Percentiles rank a stretch among this genome's conserved stretches.
These are phyloP conservation scores for Onygenales sp. DNA, from an alignment of 2,329 filamentous ascomycete species.

Conservation along the genomic window DNA sequence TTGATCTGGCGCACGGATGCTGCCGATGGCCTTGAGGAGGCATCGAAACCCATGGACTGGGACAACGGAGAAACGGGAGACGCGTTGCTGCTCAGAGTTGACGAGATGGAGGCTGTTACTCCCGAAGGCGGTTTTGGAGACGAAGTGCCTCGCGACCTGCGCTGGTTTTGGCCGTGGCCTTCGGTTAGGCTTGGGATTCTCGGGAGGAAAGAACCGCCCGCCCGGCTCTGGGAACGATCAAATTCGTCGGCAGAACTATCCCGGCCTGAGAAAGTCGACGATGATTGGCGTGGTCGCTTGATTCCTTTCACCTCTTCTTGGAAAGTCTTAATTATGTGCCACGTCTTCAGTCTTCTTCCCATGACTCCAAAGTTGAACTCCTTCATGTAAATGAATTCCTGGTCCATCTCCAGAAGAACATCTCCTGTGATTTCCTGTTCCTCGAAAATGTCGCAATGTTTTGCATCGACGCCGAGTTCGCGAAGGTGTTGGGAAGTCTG, in stretches of 20 bases:
- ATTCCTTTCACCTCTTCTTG: slow-evolving; percentile 73
- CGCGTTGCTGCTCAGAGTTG: slow-evolving; percentile 24
- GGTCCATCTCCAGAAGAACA: slow-evolving; percentile 87
- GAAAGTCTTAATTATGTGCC: slow-evolving; percentile 89
- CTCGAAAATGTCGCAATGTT: slow-evolving; percentile 86
- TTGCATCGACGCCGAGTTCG: slow-evolving; percentile 71
- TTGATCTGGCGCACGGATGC: slow-evolving; percentile 74
- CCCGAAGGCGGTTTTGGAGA: slow-evolving; percentile 6
- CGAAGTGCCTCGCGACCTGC: slow-evolving; percentile 7
- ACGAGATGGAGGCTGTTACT: slow-evolving; percentile 20
- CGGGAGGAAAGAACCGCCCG: slow-evolving; percentile 31
- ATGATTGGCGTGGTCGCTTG: slow-evolving; percentile 33
- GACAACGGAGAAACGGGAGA: slow-evolving; percentile 37
- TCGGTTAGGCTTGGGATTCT: slow-evolving; percentile 33
- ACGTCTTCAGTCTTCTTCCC: slow-evolving; percentile 79
- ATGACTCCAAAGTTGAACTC: slow-evolving; percentile 90
- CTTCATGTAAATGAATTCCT: slow-evolving; percentile 89
- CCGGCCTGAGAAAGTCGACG: slow-evolving; percentile 32
- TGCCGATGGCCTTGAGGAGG: slow-evolving; percentile 56
- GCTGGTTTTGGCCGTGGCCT: slow-evolving; percentile 1
- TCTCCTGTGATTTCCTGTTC: slow-evolving; percentile 96
- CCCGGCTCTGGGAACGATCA: slow-evolving; percentile 33
- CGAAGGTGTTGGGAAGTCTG: slow-evolving; percentile 87
- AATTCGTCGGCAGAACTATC: slow-evolving; percentile 33
- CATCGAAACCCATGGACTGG: slow-evolving; percentile 32